Evolutionary conservation across 1,284 basidiomycete genomes (phyloP).

Genomic region (Rhodotorula sp.): DNA sequence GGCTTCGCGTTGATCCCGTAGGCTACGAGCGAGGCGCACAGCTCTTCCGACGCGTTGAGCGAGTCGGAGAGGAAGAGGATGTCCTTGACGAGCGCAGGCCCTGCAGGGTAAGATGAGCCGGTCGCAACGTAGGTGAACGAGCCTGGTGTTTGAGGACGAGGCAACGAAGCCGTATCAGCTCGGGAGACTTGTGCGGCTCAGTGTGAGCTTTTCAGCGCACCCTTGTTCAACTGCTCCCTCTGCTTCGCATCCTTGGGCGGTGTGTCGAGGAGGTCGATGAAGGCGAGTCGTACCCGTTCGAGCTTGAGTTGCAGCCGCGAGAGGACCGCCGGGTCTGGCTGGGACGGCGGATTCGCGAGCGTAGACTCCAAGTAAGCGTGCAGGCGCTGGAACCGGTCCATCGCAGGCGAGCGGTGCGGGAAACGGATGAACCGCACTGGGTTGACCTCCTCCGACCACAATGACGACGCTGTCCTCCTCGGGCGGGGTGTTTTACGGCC

Average conservation of each 20-base stretch:
- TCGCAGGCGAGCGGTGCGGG: neutral
- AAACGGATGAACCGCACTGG: no score
- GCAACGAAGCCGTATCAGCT: neutral
- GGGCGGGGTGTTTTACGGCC: no score
- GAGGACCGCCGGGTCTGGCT: constrained; percentile 15
- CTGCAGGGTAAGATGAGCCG: constrained; percentile 61
- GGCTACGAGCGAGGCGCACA: constrained; percentile 67
- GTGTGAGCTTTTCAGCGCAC: constrained; percentile 49
- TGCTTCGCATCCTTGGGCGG: constrained; percentile 63
- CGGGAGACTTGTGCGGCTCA: no score
- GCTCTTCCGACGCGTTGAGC: constrained; percentile 72
- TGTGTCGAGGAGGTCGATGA: constrained; percentile 41
- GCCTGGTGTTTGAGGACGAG: constrained; percentile 16
- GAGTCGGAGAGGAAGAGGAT: constrained; percentile 70
- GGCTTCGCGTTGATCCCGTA: constrained; percentile 56
- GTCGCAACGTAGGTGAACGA: constrained; percentile 38
- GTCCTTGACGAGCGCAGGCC: constrained; percentile 62
- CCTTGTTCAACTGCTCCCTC: constrained; percentile 68
- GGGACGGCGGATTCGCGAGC: constrained; percentile 23
- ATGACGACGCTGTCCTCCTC: neutral
- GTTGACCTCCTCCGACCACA: neutral
- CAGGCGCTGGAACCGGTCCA: constrained; percentile 38
- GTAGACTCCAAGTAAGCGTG: constrained; percentile 25
- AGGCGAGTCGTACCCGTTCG: constrained; percentile 39
- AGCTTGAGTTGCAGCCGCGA: constrained; percentile 38